Conservation (phyloP, 257 asterid genomes). For the Solanum medicagineum region DNA sequence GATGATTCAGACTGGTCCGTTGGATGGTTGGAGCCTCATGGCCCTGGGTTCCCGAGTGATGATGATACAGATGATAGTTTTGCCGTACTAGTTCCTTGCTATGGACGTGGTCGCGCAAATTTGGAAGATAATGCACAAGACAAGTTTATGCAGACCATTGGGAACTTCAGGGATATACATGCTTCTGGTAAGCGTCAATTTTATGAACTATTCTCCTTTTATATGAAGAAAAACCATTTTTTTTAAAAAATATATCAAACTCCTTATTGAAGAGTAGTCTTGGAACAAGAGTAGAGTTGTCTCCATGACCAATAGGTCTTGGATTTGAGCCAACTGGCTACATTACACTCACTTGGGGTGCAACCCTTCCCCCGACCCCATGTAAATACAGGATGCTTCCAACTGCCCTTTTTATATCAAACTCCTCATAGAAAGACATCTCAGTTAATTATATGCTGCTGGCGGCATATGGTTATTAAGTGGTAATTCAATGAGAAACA, state of each 20-base stretch:
- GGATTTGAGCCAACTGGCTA: background rate
- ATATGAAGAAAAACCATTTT: background rate
- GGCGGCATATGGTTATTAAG: background rate
- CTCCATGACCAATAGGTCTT: background rate
- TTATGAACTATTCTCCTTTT: background rate
- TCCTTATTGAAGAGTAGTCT: background rate
- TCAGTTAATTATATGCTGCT: background rate
- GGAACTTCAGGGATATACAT: conserved; percentile 19
- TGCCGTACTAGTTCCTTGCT: conserved; percentile 45
- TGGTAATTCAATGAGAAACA: background rate
- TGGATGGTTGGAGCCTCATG: conserved; percentile 48
- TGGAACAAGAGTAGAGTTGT: background rate
- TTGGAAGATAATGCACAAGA: conserved; percentile 15
- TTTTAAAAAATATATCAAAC: background rate
- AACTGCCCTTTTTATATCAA: background rate
- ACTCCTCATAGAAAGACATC: background rate
- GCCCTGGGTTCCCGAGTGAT: conserved; percentile 24
- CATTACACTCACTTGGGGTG: background rate
- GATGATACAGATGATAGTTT: conserved; percentile 29
- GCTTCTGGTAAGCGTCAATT: conserved; percentile 14
- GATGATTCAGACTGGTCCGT: conserved; percentile 45
- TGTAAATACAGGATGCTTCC: background rate
- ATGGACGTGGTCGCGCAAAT: conserved; percentile 18
- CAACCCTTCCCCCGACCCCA: background rate
- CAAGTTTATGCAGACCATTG: conserved; percentile 6